A percentile compares a stretch with the other conserved stretches of the same genome.
phyloP scores from a whole-genome alignment of 352 stramenopile species.

The Globisporangium radiosum region DNA sequence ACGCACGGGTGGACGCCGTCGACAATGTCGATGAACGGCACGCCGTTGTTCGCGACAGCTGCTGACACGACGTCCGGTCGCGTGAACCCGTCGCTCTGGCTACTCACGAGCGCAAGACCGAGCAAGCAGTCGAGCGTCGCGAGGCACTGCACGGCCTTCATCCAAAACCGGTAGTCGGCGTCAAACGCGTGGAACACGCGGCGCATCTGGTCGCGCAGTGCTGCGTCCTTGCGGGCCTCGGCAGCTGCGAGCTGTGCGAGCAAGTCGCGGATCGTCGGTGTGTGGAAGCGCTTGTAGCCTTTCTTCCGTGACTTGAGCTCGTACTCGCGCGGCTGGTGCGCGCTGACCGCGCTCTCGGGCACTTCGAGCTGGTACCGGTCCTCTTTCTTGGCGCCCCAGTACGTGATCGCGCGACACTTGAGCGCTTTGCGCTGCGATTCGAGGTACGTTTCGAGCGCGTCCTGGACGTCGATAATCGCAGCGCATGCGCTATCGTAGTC shows the following conservation, averaged over 20 bases:
- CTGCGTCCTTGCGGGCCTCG: conserved; percentile 75
- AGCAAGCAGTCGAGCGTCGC: conserved; percentile 94
- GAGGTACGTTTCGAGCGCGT: conserved; percentile 91
- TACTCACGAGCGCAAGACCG: conserved; percentile 91
- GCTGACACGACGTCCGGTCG: conserved; percentile 88
- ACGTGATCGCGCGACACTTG: conserved; percentile 86
- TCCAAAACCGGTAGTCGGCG: conserved; percentile 89
- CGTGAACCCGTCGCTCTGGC: conserved; percentile 90
- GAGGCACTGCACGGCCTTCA: conserved; percentile 89
- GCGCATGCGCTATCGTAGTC: conserved; percentile 92
- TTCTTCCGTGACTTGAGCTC: conserved; percentile 93
- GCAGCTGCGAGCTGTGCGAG: conserved; percentile 68
- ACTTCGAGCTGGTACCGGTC: conserved; percentile 92
- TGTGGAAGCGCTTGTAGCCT: conserved; percentile 91
- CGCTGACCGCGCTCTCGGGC: conserved; percentile 64
- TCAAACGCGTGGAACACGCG: conserved; percentile 97
- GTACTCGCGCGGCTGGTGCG: conserved; percentile 92
- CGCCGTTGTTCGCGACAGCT: conserved; percentile 29
- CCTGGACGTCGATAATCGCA: conserved; percentile 81
- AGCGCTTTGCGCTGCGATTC: conserved; percentile 61
- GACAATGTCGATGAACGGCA: conserved; percentile 86
- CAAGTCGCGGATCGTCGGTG: conserved; percentile 73
- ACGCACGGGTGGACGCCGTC: conserved; percentile 95
- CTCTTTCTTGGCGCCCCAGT: conserved; percentile 93
- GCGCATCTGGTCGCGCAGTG: conserved; percentile 86